A percentile compares a stretch with the other conserved stretches of the same genome.
Evolutionary conservation across 805 yeast genomes (phyloP).

Genomic region (Metschnikowia colocasiae): DNA sequence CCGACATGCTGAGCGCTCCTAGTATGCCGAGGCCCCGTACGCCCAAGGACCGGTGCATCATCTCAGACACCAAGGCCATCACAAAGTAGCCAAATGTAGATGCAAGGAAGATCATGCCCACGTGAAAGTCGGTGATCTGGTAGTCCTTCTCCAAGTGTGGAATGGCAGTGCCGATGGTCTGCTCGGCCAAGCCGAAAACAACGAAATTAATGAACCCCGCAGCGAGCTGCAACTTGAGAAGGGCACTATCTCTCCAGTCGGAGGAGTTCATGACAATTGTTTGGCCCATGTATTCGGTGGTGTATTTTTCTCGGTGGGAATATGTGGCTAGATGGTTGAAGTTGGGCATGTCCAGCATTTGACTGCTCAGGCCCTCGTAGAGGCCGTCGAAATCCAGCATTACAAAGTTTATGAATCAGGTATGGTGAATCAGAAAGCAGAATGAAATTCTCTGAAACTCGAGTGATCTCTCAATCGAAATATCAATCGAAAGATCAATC

Average conservation of each 20-base stretch:
- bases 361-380: neutral
- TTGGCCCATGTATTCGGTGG: conserved; percentile 27
- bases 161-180: conserved; percentile 56
- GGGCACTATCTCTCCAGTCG: conserved; percentile 36
- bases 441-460: no score
- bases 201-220: conserved; percentile 39
- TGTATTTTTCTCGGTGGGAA: conserved; percentile 12
- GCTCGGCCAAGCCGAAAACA: conserved; percentile 56
- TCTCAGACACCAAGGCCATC: conserved; percentile 49
- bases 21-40: conserved; percentile 41
- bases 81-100: conserved; percentile 53
- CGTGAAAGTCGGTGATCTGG: conserved; percentile 43
- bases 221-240: conserved; percentile 42
- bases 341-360: conserved; percentile 1
- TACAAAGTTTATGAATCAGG: no score
- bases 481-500: no score
- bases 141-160: conserved; percentile 50
- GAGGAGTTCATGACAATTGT: conserved; percentile 31
- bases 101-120: conserved; percentile 49
- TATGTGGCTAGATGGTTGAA: conserved; percentile 8
- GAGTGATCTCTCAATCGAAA: no score
- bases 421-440: no score
- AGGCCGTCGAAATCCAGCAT: neutral
- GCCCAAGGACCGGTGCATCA: conserved; percentile 43
- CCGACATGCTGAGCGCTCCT: conserved; percentile 33